These are phyloP conservation scores for Raphanus raphanistrum DNA, from an alignment of 345 rosid genomes.

Conservation along the genomic window DNA sequence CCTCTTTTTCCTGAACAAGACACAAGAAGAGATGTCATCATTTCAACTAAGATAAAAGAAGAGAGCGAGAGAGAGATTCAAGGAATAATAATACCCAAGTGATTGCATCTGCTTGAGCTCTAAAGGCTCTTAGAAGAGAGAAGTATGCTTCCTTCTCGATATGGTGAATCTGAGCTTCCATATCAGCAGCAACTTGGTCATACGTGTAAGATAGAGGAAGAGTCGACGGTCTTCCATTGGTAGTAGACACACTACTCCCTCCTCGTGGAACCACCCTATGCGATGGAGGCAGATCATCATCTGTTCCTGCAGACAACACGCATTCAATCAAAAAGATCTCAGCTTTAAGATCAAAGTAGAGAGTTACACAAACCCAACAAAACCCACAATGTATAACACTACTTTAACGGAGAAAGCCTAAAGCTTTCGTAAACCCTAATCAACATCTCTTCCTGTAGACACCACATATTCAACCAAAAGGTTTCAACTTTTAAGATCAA, in stretches of 20 bases:
- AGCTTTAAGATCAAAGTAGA: conserved; percentile 15
- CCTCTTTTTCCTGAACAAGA: conserved; percentile 79
- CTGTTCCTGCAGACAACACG: conserved; percentile 61
- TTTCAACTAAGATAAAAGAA: conserved; percentile 37
- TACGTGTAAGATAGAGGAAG: conserved; percentile 56
- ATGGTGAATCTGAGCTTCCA: conserved; percentile 88
- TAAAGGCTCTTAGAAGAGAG: conserved; percentile 81
- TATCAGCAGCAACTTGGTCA: conserved; percentile 60
- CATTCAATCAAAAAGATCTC: neutral
- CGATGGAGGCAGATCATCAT: conserved; percentile 81
- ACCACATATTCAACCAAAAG: conserved; percentile 1
- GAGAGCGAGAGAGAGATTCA: conserved; percentile 10
- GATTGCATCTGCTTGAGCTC: conserved; percentile 95
- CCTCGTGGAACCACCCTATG: conserved; percentile 70
- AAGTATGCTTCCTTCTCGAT: conserved; percentile 86
- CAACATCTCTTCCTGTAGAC: conserved; percentile 80
- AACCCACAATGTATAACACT: conserved; percentile 19
- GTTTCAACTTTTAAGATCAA: conserved; percentile 16
- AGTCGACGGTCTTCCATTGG: conserved; percentile 61
- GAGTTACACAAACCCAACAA: neutral
- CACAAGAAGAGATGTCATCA: conserved; percentile 38
- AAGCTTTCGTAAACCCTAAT: conserved; percentile 18
- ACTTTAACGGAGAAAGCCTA: neutral
- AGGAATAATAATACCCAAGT: conserved; percentile 64
- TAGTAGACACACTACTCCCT: conserved; percentile 52